A percentile compares a stretch with the other conserved stretches of the same genome.
Evolutionary conservation across 305 asterid species (phyloP).

Genomic region (Fraxinus angustifolia): DNA sequence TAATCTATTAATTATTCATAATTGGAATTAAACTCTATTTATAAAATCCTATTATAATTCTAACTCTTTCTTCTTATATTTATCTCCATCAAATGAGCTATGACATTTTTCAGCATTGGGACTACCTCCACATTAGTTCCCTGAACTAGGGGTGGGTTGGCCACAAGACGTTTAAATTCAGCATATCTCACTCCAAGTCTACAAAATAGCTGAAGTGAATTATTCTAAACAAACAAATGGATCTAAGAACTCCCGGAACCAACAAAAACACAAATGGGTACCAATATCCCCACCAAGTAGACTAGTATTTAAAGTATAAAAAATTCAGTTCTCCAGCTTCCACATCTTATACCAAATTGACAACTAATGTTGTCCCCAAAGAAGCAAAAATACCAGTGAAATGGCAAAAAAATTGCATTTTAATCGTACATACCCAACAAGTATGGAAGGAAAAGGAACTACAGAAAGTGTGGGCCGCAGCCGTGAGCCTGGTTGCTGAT

Average conservation of each 20-base stretch:
- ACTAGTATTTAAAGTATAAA: background rate
- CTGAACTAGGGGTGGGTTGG: background rate
- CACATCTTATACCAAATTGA: slow-evolving; percentile 7
- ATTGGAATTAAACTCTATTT: background rate
- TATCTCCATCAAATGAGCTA: background rate
- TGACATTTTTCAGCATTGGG: background rate
- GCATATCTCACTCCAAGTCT: background rate
- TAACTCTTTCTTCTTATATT: background rate
- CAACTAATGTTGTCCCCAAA: slow-evolving; percentile 4
- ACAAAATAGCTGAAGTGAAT: background rate
- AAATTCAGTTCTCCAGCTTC: background rate
- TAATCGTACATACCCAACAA: slow-evolving; percentile 77
- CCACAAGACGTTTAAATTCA: background rate
- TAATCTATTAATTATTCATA: background rate
- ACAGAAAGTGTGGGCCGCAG: slow-evolving; percentile 81
- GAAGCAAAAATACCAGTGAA: slow-evolving; percentile 4
- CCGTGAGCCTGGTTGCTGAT: slow-evolving; percentile 66
- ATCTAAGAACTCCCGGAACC: background rate
- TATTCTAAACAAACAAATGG: background rate
- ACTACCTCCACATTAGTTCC: slow-evolving; percentile 1
- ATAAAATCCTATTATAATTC: background rate
- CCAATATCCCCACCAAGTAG: slow-evolving; percentile 2
- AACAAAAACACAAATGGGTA: background rate
- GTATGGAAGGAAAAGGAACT: slow-evolving; percentile 93
- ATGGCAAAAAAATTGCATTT: slow-evolving; percentile 1